A percentile compares a stretch with the other conserved stretches of the same genome.
Conservation (phyloP, 805 yeast genomes). For the Candida qinlingensis region DNA sequence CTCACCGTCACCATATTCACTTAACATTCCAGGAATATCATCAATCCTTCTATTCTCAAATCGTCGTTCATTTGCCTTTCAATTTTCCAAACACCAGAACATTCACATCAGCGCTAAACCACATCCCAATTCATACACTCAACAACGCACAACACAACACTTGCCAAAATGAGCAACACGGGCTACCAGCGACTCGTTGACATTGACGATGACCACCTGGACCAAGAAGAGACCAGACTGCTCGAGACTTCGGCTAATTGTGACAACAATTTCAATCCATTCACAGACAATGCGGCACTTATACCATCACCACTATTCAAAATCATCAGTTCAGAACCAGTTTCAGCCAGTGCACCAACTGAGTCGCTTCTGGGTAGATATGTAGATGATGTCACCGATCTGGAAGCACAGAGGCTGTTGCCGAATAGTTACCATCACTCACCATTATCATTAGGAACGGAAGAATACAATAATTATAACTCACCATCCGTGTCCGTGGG, state of each 20-base stretch:
- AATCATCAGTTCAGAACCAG: slow-evolving; percentile 6
- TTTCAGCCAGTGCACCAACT: slow-evolving; percentile 12
- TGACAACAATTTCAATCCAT: background rate
- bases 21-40: too few relatives aligned
- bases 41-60: too few relatives aligned
- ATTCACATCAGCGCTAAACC: too few relatives aligned
- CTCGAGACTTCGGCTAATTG: too few relatives aligned
- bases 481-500: background rate
- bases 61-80: too few relatives aligned
- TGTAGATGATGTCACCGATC: background rate
- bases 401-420: background rate
- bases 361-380: background rate
- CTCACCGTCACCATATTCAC: too few relatives aligned
- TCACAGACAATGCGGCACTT: background rate
- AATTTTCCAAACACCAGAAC: too few relatives aligned
- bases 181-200: background rate
- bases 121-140: too few relatives aligned
- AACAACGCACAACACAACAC: background rate
- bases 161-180: background rate
- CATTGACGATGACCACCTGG: background rate
- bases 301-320: background rate
- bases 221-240: slow-evolving; percentile 1
- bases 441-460: background rate
- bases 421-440: background rate
- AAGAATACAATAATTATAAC: background rate